Evolutionary conservation across 495 filamentous ascomycete species (phyloP).

Genomic region (Jackrogersella minutella): DNA sequence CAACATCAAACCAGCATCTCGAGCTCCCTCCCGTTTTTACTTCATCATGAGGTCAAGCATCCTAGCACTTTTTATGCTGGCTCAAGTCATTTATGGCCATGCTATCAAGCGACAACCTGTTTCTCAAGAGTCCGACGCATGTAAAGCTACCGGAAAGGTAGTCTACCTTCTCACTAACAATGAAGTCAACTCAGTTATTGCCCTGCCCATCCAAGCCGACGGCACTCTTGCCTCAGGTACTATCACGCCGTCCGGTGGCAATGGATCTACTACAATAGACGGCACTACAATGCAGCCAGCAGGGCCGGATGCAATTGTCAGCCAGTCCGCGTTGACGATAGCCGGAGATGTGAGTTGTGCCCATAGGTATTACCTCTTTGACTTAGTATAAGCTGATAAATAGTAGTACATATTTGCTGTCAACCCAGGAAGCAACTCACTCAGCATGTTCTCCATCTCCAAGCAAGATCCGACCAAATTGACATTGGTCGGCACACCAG

Average conservation of each 20-base stretch:
- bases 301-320: slow-evolving; percentile 60
- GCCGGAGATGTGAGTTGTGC: slow-evolving; percentile 54
- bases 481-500: slow-evolving; percentile 53
- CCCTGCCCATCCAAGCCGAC: slow-evolving; percentile 53
- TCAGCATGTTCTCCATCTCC: slow-evolving; percentile 63
- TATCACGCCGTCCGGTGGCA: slow-evolving; percentile 50
- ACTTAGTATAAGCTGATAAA: slow-evolving; percentile 6
- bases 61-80: slow-evolving; percentile 15
- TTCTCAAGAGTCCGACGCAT: neutral
- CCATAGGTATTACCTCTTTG: neutral
- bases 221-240: slow-evolving; percentile 54
- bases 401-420: slow-evolving; percentile 62
- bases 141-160: slow-evolving; percentile 48
- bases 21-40: neutral
- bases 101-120: slow-evolving; percentile 8
- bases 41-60: slow-evolving; percentile 28
- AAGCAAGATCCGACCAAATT: slow-evolving; percentile 55
- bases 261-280: slow-evolving; percentile 47
- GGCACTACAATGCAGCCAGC: slow-evolving; percentile 46
- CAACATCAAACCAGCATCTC: neutral
- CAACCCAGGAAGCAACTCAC: slow-evolving; percentile 67
- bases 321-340: slow-evolving; percentile 59
- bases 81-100: slow-evolving; percentile 27
- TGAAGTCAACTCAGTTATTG: slow-evolving; percentile 54
- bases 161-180: slow-evolving; percentile 63